Percentiles rank a stretch among this genome's conserved stretches.
phyloP scores from a whole-genome alignment of 2,329 filamentous ascomycete species.

The Aspergillus luchuensis region DNA sequence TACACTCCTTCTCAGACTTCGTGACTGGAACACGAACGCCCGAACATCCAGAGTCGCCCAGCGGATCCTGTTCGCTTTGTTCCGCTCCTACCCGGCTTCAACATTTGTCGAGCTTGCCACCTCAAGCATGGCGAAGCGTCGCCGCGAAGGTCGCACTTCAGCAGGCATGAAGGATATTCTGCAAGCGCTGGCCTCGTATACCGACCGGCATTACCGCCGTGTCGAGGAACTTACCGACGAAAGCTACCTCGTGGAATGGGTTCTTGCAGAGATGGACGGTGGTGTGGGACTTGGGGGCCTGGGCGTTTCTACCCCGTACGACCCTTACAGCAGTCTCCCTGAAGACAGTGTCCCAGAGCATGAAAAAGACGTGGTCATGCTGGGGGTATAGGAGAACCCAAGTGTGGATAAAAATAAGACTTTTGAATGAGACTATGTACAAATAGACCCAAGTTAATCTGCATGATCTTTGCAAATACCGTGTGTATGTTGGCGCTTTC shows the following conservation, averaged over 20 bases:
- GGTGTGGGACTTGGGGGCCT: slow-evolving; percentile 50
- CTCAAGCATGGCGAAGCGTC: slow-evolving; percentile 31
- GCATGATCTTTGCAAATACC: slow-evolving; percentile 9
- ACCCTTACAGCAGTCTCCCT: slow-evolving; percentile 14
- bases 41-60: slow-evolving; percentile 83
- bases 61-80: slow-evolving; percentile 75
- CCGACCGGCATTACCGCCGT: slow-evolving; percentile 86
- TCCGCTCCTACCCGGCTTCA: slow-evolving; percentile 77
- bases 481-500: slow-evolving; percentile 21
- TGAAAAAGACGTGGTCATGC: slow-evolving; percentile 45
- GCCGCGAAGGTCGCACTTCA: slow-evolving; percentile 43
- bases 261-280: slow-evolving; percentile 87
- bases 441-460: slow-evolving; percentile 20
- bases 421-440: slow-evolving; percentile 22
- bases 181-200: slow-evolving; percentile 85
- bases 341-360: slow-evolving; percentile 29
- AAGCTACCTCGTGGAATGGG: slow-evolving; percentile 92
- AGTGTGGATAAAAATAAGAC: not conserved
- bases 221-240: slow-evolving; percentile 90
- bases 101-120: slow-evolving; percentile 70
- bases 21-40: slow-evolving; percentile 98
- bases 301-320: slow-evolving; percentile 23
- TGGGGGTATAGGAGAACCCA: slow-evolving; percentile 29
- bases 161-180: slow-evolving; percentile 78
- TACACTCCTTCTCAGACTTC: slow-evolving; percentile 73